Conservation (phyloP, 352 stramenopile species). For the Elongisporangium anandrum region DNA sequence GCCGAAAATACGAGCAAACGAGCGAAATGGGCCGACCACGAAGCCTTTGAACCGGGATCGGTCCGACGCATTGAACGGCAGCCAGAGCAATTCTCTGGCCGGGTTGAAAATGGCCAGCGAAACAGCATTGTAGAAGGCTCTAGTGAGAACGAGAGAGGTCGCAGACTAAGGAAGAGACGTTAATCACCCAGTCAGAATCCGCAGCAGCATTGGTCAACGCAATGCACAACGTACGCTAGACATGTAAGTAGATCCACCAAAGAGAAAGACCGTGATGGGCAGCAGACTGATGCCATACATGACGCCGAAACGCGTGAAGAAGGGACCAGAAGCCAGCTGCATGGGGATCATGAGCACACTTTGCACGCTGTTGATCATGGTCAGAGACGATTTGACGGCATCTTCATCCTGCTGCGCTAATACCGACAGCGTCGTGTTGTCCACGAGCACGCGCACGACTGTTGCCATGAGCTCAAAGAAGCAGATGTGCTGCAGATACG, state of each 20-base stretch:
- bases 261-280: constrained; percentile 66
- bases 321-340: constrained; percentile 67
- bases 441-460: constrained; percentile 71
- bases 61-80: constrained; percentile 71
- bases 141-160: constrained; percentile 53
- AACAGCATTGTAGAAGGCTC: constrained; percentile 77
- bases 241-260: constrained; percentile 53
- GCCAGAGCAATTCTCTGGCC: constrained; percentile 79
- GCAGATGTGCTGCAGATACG: constrained; percentile 84
- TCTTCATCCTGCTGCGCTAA: constrained; percentile 64
- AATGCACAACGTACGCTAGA: constrained; percentile 32
- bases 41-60: constrained; percentile 78
- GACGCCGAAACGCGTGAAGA: constrained; percentile 83
- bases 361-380: constrained; percentile 76
- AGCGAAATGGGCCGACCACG: constrained; percentile 74
- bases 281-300: constrained; percentile 82
- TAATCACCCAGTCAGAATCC: neutral
- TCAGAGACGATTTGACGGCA: constrained; percentile 68
- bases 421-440: constrained; percentile 78
- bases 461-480: constrained; percentile 85
- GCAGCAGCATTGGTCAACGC: neutral
- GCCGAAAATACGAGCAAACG: constrained; percentile 69
- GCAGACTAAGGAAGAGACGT: constrained; percentile 23
- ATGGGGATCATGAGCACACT: constrained; percentile 87
- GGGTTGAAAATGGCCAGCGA: constrained; percentile 83